phyloP scores from a whole-genome alignment of 2,329 filamentous ascomycete species.

The Mycosphaerella arachidis region DNA sequence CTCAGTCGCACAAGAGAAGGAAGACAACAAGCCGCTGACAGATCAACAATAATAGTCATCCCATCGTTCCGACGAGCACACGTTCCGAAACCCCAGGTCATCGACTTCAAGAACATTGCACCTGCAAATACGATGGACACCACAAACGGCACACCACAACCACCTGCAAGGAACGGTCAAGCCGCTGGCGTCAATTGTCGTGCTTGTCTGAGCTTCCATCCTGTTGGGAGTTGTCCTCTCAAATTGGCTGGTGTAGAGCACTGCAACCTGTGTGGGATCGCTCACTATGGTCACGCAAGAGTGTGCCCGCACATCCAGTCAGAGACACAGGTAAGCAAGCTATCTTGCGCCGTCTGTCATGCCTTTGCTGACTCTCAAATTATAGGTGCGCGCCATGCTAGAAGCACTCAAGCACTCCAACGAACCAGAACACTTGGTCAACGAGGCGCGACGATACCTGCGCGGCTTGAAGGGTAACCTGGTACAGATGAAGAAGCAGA shows the following conservation, averaged over 20 bases:
- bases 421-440: conserved; percentile 52
- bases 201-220: conserved; percentile 53
- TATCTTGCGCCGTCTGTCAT: background rate
- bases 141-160: background rate
- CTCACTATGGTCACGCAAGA: conserved; percentile 53
- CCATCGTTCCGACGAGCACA: conserved; percentile 19
- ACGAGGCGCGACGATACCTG: conserved; percentile 54
- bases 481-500: conserved; percentile 50
- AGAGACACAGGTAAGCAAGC: conserved; percentile 42
- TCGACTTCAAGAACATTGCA: background rate
- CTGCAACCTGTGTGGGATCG: conserved; percentile 61
- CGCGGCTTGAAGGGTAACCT: conserved; percentile 53
- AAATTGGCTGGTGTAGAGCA: conserved; percentile 56
- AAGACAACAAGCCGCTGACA: background rate
- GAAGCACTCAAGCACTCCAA: conserved; percentile 56
- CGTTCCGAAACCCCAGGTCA: conserved; percentile 4
- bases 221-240: conserved; percentile 56
- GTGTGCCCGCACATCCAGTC: conserved; percentile 60
- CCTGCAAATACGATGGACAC: background rate
- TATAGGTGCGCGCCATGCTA: conserved; percentile 60
- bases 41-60: conserved; percentile 7
- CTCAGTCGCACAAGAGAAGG: background rate
- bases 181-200: conserved; percentile 40
- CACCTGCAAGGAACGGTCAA: background rate
- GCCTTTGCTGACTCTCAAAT: conserved; percentile 7